Evolutionary conservation across 495 filamentous ascomycete genomes (phyloP), one percentile per base, ranked within the genome.

Genomic region (Astrocystis sublimbata): DNA sequence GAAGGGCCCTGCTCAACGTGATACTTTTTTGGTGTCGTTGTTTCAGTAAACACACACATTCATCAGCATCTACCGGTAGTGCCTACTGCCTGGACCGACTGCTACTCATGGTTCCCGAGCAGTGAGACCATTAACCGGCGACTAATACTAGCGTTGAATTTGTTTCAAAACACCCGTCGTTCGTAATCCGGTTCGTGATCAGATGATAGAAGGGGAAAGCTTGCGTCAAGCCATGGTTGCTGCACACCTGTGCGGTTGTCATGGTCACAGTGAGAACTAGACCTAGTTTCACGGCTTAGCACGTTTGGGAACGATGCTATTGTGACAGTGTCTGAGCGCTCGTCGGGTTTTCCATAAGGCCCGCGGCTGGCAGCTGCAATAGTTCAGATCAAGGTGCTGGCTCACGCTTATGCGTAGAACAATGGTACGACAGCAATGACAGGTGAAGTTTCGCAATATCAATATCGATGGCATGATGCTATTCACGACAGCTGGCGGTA

Each of bases 391-490:
- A n/a, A n/a, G n/a, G n/a, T n/a, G n/a, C n/a, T n/a, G n/a, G n/a
- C n/a, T n/a, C n/a, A n/a, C n/a, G n/a, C n/a, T n/a, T n/a, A n/a
- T n/a, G n/a, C n/a, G n/a, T n/a, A n/a, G n/a, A n/a, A 31, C 23
- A 13, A 30, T 6, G 26, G 15, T 10, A 15, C 13, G 15, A 38
- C 53, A 55, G 60, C 51, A 41, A 49, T 56, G 42, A n/a, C n/a
- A n/a, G n/a, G n/a, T n/a, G n/a, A n/a, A n/a, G n/a, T n/a, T n/a
- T n/a, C n/a, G n/a, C n/a, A n/a, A 10, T 41, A 17, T 41, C 5
- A 54, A 21, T n/a, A n/a, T 62, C 60, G 60, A 56, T 42, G 41
- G 31, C 33, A 56, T 56, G 42, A 55, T 28, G 60, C 51, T 24
- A 38, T 49, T n/a, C n/a, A n/a, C n/a, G n/a, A n/a, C n/a, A n/a